Evolutionary conservation across 192 early-diverging fungal genomes (phyloP).

Genomic region (Backusella tuberculispora): DNA sequence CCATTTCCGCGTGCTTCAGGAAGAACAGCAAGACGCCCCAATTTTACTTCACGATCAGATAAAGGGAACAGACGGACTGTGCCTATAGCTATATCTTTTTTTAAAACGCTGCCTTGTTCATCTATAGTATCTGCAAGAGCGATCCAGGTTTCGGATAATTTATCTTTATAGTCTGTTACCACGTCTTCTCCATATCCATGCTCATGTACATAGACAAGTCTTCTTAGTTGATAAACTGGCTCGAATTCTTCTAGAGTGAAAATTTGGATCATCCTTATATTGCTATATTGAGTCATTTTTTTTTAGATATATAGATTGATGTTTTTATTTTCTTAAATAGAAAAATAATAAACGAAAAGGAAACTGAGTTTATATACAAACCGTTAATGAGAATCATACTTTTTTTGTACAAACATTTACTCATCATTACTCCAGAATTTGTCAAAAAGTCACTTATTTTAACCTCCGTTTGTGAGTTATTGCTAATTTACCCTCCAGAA

Average conservation of each 20-base stretch:
- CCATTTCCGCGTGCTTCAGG: constrained; percentile 27
- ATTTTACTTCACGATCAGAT: constrained; percentile 26
- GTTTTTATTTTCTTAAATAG: too few species aligned
- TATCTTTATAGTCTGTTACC: neutral
- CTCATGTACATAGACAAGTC: neutral
- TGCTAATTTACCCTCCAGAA: too few species aligned
- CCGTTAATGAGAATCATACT: too few species aligned
- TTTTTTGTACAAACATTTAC: too few species aligned
- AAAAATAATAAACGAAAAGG: too few species aligned
- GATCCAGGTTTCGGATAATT: neutral
- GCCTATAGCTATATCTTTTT: constrained; percentile 22
- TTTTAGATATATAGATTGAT: too few species aligned
- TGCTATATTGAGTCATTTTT: neutral
- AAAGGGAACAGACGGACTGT: constrained; percentile 27
- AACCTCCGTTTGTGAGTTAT: too few species aligned
- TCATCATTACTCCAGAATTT: too few species aligned
- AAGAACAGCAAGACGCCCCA: constrained; percentile 33
- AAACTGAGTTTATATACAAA: too few species aligned
- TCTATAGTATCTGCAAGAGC: neutral
- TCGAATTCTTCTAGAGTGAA: neutral
- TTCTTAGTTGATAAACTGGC: neutral
- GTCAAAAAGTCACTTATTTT: too few species aligned
- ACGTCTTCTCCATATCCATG: neutral
- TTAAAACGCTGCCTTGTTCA: neutral
- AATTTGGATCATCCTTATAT: neutral